These are phyloP conservation scores for Candolleomyces aberdarensis DNA, from an alignment of 768 basidiomycete species.

Conservation along the genomic window DNA sequence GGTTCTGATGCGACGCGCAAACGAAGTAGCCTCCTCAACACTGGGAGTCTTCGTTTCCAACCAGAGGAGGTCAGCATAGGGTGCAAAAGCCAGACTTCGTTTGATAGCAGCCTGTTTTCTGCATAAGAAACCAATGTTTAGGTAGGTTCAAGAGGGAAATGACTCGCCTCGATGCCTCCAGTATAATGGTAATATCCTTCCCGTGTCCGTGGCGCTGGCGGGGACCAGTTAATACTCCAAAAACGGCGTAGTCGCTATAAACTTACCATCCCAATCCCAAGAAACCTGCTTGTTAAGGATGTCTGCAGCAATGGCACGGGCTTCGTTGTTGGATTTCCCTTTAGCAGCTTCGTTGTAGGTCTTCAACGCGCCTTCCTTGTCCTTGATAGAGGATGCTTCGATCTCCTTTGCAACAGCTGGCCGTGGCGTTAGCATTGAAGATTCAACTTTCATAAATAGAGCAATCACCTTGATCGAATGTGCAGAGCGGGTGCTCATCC, in stretches of 20 bases:
- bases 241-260: background rate
- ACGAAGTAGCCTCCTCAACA: constrained; percentile 72
- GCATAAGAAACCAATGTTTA: background rate
- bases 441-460: background rate
- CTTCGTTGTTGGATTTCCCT: constrained; percentile 71
- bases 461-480: constrained; percentile 76
- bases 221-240: constrained; percentile 1
- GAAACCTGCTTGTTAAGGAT: constrained; percentile 67
- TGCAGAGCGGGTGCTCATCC: constrained; percentile 61
- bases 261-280: constrained; percentile 89
- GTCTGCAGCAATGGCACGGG: constrained; percentile 69
- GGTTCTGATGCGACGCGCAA: constrained; percentile 72
- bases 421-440: constrained; percentile 1
- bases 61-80: constrained; percentile 89
- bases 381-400: constrained; percentile 39
- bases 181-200: constrained; percentile 92
- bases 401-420: constrained; percentile 63
- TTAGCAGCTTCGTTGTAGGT: constrained; percentile 54
- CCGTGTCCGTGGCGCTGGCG: constrained; percentile 74
- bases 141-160: background rate
- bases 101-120: constrained; percentile 64
- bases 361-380: constrained; percentile 54
- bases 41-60: constrained; percentile 90
- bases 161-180: constrained; percentile 64
- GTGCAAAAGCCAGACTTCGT: constrained; percentile 75